These are phyloP conservation scores for Clitopilus hobsonii DNA, from an alignment of 768 basidiomycete genomes.

Conservation along the genomic window DNA sequence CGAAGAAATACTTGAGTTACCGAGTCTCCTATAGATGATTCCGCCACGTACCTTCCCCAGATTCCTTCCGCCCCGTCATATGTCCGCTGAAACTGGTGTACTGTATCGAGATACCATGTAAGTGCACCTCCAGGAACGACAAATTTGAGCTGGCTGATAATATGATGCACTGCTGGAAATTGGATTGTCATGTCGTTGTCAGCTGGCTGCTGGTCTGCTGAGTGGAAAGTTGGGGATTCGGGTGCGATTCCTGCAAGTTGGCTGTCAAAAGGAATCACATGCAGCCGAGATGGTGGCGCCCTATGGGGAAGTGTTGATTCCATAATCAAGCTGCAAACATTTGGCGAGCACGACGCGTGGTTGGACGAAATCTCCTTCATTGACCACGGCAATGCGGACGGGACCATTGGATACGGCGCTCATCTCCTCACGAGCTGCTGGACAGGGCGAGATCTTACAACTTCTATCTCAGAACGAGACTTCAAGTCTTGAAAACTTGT, in stretches of 20 bases:
- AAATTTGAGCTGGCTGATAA: constrained; percentile 68
- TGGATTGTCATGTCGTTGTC: constrained; percentile 13
- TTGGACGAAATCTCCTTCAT: too few species aligned
- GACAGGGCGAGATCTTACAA: too few species aligned
- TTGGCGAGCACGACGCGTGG: too few species aligned
- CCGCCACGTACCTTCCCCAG: constrained; percentile 49
- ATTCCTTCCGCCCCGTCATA: constrained; percentile 30
- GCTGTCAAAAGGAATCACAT: constrained; percentile 1
- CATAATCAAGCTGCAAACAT: too few species aligned
- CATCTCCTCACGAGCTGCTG: too few species aligned
- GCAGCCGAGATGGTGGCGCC: too few species aligned
- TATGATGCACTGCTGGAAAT: constrained; percentile 32
- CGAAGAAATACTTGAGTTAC: neutral
- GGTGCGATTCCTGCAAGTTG: neutral
- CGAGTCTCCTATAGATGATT: neutral
- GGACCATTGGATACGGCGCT: too few species aligned
- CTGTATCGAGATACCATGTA: constrained; percentile 60
- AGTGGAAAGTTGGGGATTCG: neutral
- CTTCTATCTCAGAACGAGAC: too few species aligned
- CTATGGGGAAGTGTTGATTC: too few species aligned
- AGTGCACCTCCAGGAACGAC: constrained; percentile 63
- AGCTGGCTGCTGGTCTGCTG: neutral
- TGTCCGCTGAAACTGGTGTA: constrained; percentile 43
- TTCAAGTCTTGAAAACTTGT: too few species aligned
- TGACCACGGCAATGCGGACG: too few species aligned